Percentiles rank a stretch among this genome's conserved stretches.
These are phyloP conservation scores for Bifiguratus adelaidae DNA, from an alignment of 192 early-diverging fungal species.

Conservation along the genomic window DNA sequence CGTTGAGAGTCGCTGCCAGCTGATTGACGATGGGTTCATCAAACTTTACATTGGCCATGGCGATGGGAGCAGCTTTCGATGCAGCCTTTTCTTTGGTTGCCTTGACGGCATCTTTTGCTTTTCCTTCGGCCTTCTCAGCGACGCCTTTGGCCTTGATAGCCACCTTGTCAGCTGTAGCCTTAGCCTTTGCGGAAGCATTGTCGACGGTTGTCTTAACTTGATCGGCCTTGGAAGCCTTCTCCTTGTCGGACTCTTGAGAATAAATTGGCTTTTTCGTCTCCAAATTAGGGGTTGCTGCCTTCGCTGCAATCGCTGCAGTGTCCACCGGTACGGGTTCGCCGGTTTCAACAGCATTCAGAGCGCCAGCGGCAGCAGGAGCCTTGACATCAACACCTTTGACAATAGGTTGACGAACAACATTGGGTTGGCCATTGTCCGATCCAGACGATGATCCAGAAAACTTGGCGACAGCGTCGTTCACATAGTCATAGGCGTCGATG, in stretches of 20 bases:
- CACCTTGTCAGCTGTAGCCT: background rate
- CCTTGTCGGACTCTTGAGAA: background rate
- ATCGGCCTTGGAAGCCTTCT: background rate
- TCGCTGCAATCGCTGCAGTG: too few species aligned
- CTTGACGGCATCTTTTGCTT: background rate
- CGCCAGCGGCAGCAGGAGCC: too few species aligned
- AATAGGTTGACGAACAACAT: too few species aligned
- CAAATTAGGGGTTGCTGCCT: too few species aligned
- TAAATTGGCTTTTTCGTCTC: background rate
- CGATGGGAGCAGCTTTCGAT: constrained; percentile 6
- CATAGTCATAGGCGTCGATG: constrained; percentile 17
- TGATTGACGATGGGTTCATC: constrained; percentile 19
- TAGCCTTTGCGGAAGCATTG: background rate
- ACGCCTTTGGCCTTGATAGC: background rate
- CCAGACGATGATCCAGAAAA: constrained; percentile 9
- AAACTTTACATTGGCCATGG: constrained; percentile 15
- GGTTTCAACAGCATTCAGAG: too few species aligned
- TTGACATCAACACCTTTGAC: background rate
- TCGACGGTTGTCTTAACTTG: background rate
- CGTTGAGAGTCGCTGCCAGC: constrained; percentile 17
- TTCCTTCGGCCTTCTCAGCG: background rate
- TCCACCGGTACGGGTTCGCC: too few species aligned
- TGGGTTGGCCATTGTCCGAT: background rate
- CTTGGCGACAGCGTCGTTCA: constrained; percentile 14
- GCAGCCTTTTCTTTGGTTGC: background rate